phyloP scores from a whole-genome alignment of 2,329 filamentous ascomycete genomes.

The Penicillium sp. region DNA sequence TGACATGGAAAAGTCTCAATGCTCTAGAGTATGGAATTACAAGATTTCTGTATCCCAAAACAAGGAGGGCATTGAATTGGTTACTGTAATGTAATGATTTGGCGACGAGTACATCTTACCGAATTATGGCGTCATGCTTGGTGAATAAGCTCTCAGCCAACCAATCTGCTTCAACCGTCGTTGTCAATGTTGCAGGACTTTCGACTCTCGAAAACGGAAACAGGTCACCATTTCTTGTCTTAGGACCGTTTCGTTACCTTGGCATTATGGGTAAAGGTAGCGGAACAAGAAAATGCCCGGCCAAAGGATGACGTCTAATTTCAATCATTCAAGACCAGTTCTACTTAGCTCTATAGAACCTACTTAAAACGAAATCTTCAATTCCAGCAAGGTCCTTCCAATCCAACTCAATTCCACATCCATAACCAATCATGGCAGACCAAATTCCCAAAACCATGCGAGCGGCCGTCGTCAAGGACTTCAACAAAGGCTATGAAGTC shows the following conservation, averaged over 20 bases:
- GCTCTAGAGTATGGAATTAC: not conserved
- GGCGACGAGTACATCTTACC: not conserved
- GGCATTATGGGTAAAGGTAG: not conserved
- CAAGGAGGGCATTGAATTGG: not conserved
- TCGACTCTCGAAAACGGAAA: not conserved
- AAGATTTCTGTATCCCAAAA: not conserved
- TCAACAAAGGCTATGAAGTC: slow-evolving; percentile 21
- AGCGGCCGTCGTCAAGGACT: slow-evolving; percentile 17
- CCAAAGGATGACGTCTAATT: not conserved
- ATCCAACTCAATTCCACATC: too few relatives aligned
- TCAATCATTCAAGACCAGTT: not conserved
- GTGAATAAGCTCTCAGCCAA: not conserved
- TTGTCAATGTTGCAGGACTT: not conserved
- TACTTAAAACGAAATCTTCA: not conserved
- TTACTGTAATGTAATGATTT: not conserved
- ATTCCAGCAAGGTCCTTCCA: not conserved
- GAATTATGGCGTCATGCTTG: not conserved
- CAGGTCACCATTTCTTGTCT: not conserved
- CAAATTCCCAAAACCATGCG: slow-evolving; percentile 11
- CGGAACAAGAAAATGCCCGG: not conserved
- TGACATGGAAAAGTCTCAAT: not conserved
- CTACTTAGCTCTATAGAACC: not conserved
- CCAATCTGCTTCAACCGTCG: not conserved
- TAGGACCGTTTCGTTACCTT: not conserved
- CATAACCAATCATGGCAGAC: slow-evolving; percentile 5